Evolutionary conservation across 2,329 filamentous ascomycete species (phyloP), one percentile per base, ranked within the genome.

Genomic region (Botryotinia calthae): DNA sequence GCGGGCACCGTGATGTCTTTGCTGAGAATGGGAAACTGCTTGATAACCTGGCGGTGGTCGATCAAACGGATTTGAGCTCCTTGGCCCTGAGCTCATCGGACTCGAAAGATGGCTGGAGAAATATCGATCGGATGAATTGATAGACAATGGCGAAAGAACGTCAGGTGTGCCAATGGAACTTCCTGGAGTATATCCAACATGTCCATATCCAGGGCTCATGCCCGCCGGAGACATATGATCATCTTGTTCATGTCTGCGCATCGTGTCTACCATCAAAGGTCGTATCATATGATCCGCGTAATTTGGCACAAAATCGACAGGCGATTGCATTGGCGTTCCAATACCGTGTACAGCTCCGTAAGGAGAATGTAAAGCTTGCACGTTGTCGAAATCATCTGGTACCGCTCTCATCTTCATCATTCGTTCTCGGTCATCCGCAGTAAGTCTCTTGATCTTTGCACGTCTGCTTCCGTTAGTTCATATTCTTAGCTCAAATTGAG

Each of bases 381-480:
- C 85, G 76, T 90, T 92, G 80, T 92, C 90, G 75, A 92, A 92
- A 76, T 90, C 89, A 76, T 92, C 89, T 14, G 90, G 90, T 6
- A 92, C 88, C 5, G 90, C 89, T 72, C 89, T 86, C 88, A 91
- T 92, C 81, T 90, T 90, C 79, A 92, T 89, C 87, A 92, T 90
- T 72, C 89, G 86, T 74, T 92, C 89, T 65, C 90, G 87, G 79
- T 92, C 90, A 80, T 92, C 89, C n/a, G 86, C 88, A 77, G 87
- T 91, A 75, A 92, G 84, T 64, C 90, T 86, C 85, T 92, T 92
- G 79, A 92, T 91, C 81, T 92, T 92, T 62, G 90, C 90, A 76
- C 90, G 87, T 78, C 90, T 91, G 66, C n/a, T 62, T 67, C 46
- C 9, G 16, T 72, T 40, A 72, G 42, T 42, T 28, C 25, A 34